Evolutionary conservation across 805 yeast species (phyloP).

Genomic region (Candida silvatica): DNA sequence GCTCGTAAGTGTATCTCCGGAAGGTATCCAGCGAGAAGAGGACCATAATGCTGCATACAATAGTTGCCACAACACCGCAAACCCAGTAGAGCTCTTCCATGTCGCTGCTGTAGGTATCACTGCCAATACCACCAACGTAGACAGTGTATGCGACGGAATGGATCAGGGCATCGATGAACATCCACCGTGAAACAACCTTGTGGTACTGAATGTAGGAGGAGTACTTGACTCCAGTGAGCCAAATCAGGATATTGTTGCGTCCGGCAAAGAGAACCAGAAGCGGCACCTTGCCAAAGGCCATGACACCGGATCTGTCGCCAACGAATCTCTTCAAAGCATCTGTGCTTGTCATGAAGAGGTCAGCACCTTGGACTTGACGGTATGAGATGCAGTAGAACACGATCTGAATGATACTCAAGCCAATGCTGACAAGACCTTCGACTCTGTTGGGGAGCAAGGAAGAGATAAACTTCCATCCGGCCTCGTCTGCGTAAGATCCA

Average conservation of each 20-base stretch:
- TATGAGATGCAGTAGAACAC: constrained; percentile 14
- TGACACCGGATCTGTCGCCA: constrained; percentile 31
- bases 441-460: constrained; percentile 24
- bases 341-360: constrained; percentile 22
- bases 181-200: constrained; percentile 53
- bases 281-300: constrained; percentile 32
- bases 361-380: constrained; percentile 6
- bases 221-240: constrained; percentile 34
- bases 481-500: constrained; percentile 12
- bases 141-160: constrained; percentile 31
- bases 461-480: constrained; percentile 9
- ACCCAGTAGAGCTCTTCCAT: constrained; percentile 10
- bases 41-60: constrained; percentile 32
- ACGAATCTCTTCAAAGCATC: constrained; percentile 24
- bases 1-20: constrained; percentile 50
- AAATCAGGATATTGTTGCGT: constrained; percentile 34
- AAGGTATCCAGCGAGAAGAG: constrained; percentile 42
- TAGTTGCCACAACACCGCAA: constrained; percentile 33
- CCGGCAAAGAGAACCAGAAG: constrained; percentile 38
- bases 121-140: constrained; percentile 2
- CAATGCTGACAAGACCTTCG: constrained; percentile 22
- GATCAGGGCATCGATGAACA: constrained; percentile 29
- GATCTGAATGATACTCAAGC: constrained; percentile 18
- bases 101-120: constrained; percentile 4
- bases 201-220: constrained; percentile 47